phyloP scores from a whole-genome alignment of 2,329 filamentous ascomycete genomes.

The Coniochaeta ligniaria region DNA sequence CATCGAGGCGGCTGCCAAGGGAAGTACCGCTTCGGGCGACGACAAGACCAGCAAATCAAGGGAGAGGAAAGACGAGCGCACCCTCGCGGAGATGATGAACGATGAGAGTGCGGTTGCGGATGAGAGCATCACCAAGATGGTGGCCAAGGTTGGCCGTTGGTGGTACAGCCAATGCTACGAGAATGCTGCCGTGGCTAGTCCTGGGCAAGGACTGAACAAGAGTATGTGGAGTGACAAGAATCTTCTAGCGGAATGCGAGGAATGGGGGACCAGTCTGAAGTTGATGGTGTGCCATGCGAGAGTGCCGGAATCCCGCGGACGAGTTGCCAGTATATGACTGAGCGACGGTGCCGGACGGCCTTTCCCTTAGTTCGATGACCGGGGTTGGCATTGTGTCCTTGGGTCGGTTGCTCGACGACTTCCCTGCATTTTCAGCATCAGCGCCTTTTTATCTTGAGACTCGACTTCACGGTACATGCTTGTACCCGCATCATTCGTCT shows the following conservation, averaged over 20 bases:
- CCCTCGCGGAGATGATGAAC: constrained; percentile 65
- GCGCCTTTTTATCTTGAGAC: too few species aligned
- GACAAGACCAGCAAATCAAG: constrained; percentile 22
- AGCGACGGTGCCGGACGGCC: neutral
- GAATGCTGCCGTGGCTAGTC: constrained; percentile 44
- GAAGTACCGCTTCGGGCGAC: constrained; percentile 5
- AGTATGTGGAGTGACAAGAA: constrained; percentile 74
- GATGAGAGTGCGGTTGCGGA: constrained; percentile 66
- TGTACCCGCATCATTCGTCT: too few species aligned
- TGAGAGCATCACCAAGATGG: constrained; percentile 85
- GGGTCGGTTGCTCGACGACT: neutral
- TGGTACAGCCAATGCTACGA: constrained; percentile 97
- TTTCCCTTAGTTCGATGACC: neutral
- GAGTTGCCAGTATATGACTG: constrained; percentile 39
- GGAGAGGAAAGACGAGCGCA: constrained; percentile 38
- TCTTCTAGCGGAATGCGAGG: constrained; percentile 77
- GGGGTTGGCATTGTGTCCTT: neutral
- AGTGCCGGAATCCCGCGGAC: constrained; percentile 53
- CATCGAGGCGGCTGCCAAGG: constrained; percentile 9
- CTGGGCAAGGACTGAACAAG: constrained; percentile 30
- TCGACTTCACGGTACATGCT: too few species aligned
- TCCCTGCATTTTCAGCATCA: neutral
- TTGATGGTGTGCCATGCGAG: constrained; percentile 88
- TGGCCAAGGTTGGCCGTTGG: constrained; percentile 86
- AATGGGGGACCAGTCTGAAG: constrained; percentile 79